Base-by-base conservation (phyloP, 208 protist species). In the Crithidia mellificae region DNA sequence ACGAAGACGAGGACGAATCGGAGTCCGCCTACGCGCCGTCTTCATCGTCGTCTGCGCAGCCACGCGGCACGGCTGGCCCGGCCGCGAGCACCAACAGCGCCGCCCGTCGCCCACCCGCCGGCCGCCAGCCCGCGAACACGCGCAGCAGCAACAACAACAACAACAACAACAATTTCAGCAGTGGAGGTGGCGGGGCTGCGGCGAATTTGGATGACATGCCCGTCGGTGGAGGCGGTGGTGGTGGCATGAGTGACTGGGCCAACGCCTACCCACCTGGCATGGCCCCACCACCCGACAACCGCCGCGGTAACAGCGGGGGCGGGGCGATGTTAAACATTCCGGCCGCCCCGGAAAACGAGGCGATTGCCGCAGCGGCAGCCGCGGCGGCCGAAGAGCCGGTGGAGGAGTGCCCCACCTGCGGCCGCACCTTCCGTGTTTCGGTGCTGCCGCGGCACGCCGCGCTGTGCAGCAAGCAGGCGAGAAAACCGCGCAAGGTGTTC, bases 371-470 rank as follows among this genome's bases (percentile, higher is more conserved):
- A 2, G 77, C 72, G 69, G 72, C 68, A 6, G 69, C 74, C 20
- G 87, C 79, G n/a, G 70, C 70, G 1, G 63, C 72, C 20, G 63
- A 68, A 25, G 86, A 95, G 66, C 85, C 90, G 32, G 78, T 81
- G 55, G 25, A 57, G 24, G 63, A 77, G 43, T 95, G 90, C 79
- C 51, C 50, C 32, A 63, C 67, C 15, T 96, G 91, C 58, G 84
- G 84, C 5, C 80, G 91, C 19, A 81, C 66, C 56, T 96, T 96
- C 74, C 84, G 86, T 27, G 52, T 69, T 12, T 92, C 88, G 9
- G 68, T 92, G 12, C 62, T 94, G 22, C 1, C 66, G 1, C 74
- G 83, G 0, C 91, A 96, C 74, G 81, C 90, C 72, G 74, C 59
- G 22, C 65, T 82, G 9, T 96, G 91, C 61, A 49, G 49, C 41